Percentiles rank a stretch among this genome's conserved stretches.
Evolutionary conservation across 2,329 filamentous ascomycete species (phyloP).

Genomic region (Rutstroemia sydowiana): DNA sequence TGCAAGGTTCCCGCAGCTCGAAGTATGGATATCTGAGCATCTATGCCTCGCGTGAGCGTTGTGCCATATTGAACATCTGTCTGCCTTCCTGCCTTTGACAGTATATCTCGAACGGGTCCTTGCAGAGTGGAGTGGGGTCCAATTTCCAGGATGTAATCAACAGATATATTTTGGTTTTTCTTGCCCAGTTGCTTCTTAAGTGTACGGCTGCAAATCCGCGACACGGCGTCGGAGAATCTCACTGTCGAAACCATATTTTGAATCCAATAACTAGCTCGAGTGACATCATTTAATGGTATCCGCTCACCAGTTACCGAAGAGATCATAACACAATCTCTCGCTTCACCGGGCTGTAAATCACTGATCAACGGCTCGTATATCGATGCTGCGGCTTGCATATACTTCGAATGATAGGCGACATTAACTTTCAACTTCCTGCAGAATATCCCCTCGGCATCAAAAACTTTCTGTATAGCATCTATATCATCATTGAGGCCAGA

Average conservation of each 20-base stretch:
- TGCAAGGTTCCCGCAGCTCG: neutral
- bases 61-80: neutral
- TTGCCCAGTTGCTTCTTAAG: neutral
- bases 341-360: neutral
- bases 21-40: neutral
- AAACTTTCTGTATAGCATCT: neutral
- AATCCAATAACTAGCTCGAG: conserved; percentile 36
- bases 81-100: neutral
- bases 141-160: conserved; percentile 9
- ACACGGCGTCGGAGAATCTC: conserved; percentile 26
- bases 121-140: conserved; percentile 13
- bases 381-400: neutral
- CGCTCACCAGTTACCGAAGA: neutral
- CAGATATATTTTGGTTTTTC: neutral
- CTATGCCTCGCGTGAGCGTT: neutral
- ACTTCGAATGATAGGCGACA: conserved; percentile 13
- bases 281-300: neutral
- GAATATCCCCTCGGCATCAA: neutral
- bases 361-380: neutral
- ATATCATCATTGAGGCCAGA: conserved; percentile 14
- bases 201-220: neutral
- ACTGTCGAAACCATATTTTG: conserved; percentile 39
- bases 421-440: neutral
- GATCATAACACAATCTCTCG: neutral
- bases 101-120: conserved; percentile 4